Percentiles rank a stretch among this genome's conserved stretches.
Conservation (phyloP, 352 stramenopile species). For the Globisporangium cederbergense region DNA sequence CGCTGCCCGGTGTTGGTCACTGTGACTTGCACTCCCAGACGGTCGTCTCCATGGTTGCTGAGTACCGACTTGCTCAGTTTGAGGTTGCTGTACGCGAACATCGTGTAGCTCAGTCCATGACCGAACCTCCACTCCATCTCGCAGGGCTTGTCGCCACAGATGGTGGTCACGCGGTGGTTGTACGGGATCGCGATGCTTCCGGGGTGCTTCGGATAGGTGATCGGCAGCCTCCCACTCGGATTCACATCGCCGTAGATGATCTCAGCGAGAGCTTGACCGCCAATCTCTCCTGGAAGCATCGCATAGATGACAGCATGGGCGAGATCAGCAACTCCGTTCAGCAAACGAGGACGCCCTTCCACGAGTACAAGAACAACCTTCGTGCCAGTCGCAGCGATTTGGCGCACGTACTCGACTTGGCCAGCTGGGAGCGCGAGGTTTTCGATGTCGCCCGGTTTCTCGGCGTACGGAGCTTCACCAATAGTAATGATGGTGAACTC, state of each 20-base stretch:
- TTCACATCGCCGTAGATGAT: slow-evolving; percentile 79
- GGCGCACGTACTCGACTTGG: slow-evolving; percentile 71
- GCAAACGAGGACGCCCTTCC: slow-evolving; percentile 71
- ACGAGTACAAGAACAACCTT: slow-evolving; percentile 84
- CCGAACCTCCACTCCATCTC: slow-evolving; percentile 71
- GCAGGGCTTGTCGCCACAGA: slow-evolving; percentile 47
- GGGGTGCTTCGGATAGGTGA: slow-evolving; percentile 77
- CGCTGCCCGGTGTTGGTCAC: slow-evolving; percentile 67
- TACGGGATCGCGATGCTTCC: slow-evolving; percentile 72
- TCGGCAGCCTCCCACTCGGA: slow-evolving; percentile 74
- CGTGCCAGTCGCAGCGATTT: slow-evolving; percentile 55
- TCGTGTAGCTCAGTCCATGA: slow-evolving; percentile 65
- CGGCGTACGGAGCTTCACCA: slow-evolving; percentile 73
- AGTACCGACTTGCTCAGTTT: slow-evolving; percentile 29
- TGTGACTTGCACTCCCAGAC: slow-evolving; percentile 33
- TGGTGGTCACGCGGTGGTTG: slow-evolving; percentile 60
- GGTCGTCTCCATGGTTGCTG: slow-evolving; percentile 20
- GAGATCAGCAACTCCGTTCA: slow-evolving; percentile 48
- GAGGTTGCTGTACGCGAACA: slow-evolving; percentile 51
- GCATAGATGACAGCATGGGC: slow-evolving; percentile 76
- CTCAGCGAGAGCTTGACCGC: slow-evolving; percentile 79
- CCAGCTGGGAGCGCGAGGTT: slow-evolving; percentile 59
- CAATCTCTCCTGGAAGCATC: slow-evolving; percentile 73
- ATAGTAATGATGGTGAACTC: slow-evolving; percentile 76
- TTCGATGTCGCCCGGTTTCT: slow-evolving; percentile 86